Percentiles rank a stretch among this genome's conserved stretches.
These are phyloP conservation scores for Hypoxylon intermedium DNA, from an alignment of 495 filamentous ascomycete species.

Conservation along the genomic window DNA sequence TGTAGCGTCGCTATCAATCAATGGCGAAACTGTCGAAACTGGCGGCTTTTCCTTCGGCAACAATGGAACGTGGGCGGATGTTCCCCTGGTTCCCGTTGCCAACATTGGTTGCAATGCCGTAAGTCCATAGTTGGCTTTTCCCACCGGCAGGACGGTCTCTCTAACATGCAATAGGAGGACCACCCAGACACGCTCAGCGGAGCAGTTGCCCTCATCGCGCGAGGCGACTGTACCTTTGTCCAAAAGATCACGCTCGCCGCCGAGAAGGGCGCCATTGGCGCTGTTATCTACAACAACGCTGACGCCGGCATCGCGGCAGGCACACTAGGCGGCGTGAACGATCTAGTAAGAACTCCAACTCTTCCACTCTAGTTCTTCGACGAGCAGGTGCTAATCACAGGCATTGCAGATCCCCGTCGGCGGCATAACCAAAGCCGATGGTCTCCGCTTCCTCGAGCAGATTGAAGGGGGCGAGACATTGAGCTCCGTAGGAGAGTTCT, in stretches of 20 bases:
- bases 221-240: slow-evolving; percentile 68
- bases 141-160: background rate
- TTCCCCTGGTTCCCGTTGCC: slow-evolving; percentile 54
- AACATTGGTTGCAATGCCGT: slow-evolving; percentile 63
- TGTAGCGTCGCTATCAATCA: slow-evolving; percentile 45
- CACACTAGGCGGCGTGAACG: slow-evolving; percentile 62
- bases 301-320: slow-evolving; percentile 54
- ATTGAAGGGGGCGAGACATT: slow-evolving; percentile 46
- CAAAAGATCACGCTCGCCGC: slow-evolving; percentile 66
- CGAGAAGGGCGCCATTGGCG: slow-evolving; percentile 63
- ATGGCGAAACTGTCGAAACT: slow-evolving; percentile 36
- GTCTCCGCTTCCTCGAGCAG: slow-evolving; percentile 52
- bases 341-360: slow-evolving; percentile 37
- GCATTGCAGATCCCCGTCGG: slow-evolving; percentile 56
- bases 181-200: slow-evolving; percentile 62
- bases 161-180: slow-evolving; percentile 50
- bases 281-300: slow-evolving; percentile 72
- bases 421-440: slow-evolving; percentile 61
- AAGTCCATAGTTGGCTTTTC: slow-evolving; percentile 13
- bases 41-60: slow-evolving; percentile 52
- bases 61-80: slow-evolving; percentile 52
- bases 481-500: slow-evolving; percentile 32
- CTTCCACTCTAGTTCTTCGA: slow-evolving; percentile 27
- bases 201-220: slow-evolving; percentile 67
- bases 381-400: slow-evolving; percentile 6